These are phyloP conservation scores for Akanthomyces dipterigenus DNA, from an alignment of 2,329 filamentous ascomycete genomes.

Conservation along the genomic window DNA sequence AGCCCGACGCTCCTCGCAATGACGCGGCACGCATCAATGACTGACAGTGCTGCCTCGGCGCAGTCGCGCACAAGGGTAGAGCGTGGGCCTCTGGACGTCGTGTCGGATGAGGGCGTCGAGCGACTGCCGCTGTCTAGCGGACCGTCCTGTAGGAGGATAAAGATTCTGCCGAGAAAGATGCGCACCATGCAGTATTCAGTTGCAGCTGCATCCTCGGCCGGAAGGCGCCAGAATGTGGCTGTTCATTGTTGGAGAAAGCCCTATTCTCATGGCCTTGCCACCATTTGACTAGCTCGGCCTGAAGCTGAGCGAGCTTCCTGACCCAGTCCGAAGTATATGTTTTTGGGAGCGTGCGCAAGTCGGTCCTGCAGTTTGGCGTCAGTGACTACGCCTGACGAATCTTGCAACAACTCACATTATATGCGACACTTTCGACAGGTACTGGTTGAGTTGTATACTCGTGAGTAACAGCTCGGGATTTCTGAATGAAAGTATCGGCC, in stretches of 20 bases:
- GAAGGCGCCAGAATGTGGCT: conserved; percentile 35
- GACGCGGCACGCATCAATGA: conserved; percentile 42
- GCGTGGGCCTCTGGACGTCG: conserved; percentile 21
- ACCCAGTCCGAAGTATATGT: conserved; percentile 27
- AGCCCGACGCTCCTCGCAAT: conserved; percentile 45
- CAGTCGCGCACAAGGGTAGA: conserved; percentile 42
- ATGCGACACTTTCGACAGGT: conserved; percentile 30
- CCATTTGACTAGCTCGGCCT: conserved; percentile 31
- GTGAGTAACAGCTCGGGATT: conserved; percentile 42
- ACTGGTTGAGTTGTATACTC: conserved; percentile 30
- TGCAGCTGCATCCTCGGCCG: conserved; percentile 44
- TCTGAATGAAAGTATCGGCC: conserved; percentile 31
- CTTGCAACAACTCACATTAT: conserved; percentile 26
- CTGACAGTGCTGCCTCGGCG: conserved; percentile 44
- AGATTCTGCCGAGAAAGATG: conserved; percentile 47
- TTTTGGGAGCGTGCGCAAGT: conserved; percentile 27
- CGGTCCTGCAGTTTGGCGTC: conserved; percentile 20
- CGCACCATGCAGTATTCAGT: conserved; percentile 45
- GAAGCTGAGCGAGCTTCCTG: conserved; percentile 28
- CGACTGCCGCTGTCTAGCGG: conserved; percentile 24
- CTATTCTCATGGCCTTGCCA: conserved; percentile 30
- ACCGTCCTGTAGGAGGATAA: conserved; percentile 36
- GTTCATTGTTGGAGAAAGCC: conserved; percentile 23
- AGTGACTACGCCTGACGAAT: neutral
- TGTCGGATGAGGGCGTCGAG: conserved; percentile 22